Evolutionary conservation across 495 filamentous ascomycete species (phyloP), one percentile per base, ranked within the genome.

Genomic region (Daldinia grandis): DNA sequence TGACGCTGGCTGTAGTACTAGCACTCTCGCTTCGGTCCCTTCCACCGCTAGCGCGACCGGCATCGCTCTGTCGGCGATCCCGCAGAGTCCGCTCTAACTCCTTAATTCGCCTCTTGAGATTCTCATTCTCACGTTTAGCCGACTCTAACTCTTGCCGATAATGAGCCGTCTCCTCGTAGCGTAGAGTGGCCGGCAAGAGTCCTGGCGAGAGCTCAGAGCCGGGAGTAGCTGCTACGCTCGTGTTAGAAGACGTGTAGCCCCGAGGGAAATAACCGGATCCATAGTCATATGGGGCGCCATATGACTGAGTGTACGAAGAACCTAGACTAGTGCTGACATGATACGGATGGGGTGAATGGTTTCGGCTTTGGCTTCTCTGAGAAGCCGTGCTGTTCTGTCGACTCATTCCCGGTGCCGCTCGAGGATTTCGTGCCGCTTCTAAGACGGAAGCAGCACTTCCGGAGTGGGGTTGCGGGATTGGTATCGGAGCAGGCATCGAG

Each of bases 71-170:
- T 62, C 83, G 75, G 17, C 81, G 78, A 6, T 82, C 81, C 5
- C 81, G 79, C 42, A 87, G 71, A 60, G 76, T 75, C 10, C 83
- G 75, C 72, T 97, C 93, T 31, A 96, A 79, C 66, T 94, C 92
- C 54, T 89, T 85, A 24, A 97, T 87, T 21, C 92, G 86, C 55
- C 85, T 82, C 71, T 90, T 90, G 49, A 97, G 81, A 38, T 82
- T 76, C 61, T 96, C 93, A 73, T 97, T 97, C 80, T 97, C 94
- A 9, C 85, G 81, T 78, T 91, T 93, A 38, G 90, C 86, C 5
- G 79, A 79, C 51, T 97, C 93, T 12, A 95, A 73, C 74, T 96
- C 93, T 53, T 83, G 82, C 42, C 88, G 85, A 62, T 92, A 90
- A 57, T 87, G 84, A 0, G 87, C 83, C 2, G 86, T 85, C 76